A percentile compares a stretch with the other conserved stretches of the same genome.
Conservation (phyloP, 495 filamentous ascomycete species). For the Penicilliopsis zonata region DNA sequence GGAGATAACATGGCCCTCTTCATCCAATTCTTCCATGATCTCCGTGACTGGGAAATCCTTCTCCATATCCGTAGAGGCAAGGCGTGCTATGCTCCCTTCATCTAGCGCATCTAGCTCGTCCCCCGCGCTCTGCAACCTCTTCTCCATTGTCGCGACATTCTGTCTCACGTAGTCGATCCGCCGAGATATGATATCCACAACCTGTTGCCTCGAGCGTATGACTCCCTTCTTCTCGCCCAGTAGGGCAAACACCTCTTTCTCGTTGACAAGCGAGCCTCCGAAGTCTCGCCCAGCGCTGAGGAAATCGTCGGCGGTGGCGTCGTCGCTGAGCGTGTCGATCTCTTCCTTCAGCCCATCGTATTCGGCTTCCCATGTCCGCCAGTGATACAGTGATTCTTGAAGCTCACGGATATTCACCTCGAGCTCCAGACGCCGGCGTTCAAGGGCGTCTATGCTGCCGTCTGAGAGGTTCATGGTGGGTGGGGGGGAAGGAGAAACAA, state of each 20-base stretch:
- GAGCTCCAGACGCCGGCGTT: conserved; percentile 61
- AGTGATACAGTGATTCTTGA: conserved; percentile 64
- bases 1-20: conserved; percentile 73
- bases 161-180: conserved; percentile 80
- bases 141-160: conserved; percentile 56
- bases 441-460: conserved; percentile 37
- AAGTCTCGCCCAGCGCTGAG: conserved; percentile 35
- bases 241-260: conserved; percentile 37
- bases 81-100: conserved; percentile 9
- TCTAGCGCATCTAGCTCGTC: conserved; percentile 48
- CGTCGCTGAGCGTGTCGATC: conserved; percentile 41
- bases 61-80: conserved; percentile 4
- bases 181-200: conserved; percentile 58
- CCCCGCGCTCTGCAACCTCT: conserved; percentile 55
- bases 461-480: conserved; percentile 23
- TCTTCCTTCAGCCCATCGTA: conserved; percentile 83
- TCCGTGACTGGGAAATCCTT: conserved; percentile 61
- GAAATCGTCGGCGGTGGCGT: conserved; percentile 38
- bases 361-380: conserved; percentile 82
- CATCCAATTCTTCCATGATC: conserved; percentile 85
- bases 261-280: conserved; percentile 40
- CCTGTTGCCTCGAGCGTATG: conserved; percentile 38
- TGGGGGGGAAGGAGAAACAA: background rate
- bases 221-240: conserved; percentile 21
- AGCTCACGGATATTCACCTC: conserved; percentile 68